Base-by-base conservation (phyloP, 495 filamentous ascomycete genomes). In the Copromyces sp. region DNA sequence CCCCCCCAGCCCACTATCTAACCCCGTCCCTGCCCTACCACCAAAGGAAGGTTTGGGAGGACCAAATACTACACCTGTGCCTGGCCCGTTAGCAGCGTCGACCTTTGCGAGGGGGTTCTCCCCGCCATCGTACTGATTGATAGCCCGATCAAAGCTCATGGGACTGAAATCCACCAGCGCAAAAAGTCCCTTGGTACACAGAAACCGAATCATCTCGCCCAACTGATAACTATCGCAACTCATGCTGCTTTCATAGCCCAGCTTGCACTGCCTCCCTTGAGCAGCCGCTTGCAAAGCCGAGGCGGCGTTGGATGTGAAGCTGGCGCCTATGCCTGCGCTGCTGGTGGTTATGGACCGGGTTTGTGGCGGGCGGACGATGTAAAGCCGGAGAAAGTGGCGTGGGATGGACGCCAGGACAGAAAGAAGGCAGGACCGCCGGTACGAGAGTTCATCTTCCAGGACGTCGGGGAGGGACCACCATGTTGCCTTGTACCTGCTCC, bases 141-240 rank as follows among this genome's bases (percentile, higher is more conserved):
- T 68, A 3, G 73, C 35, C 24, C 53, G 24, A 47, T 82, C 77
- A 3, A 82, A 71, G 0, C 81, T 81, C 3, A 65, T 35, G 0
- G 83, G 73, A 1, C 79, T 79, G 69, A 84, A 84, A 75, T 85
- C 83, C 73, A 80, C 86, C 72, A 82, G 85, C 79, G 75, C 87
- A 24, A 81, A 80, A 75, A 83, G 86, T 80, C 75, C 83, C 80
- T 78, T 89, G 69, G 86, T 83, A 5, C 85, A 77, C 37, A 97
- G 90, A 79, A 96, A 97, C 45, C 92, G 91, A 73, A 92, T 81
- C 85, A 94, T 93, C 81, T 96, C 92, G 17, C 94, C 94, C 0
- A 96, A 85, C 76, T 97, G 93, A 79, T 93, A 97, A 6, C 90
- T 89, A 80, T 97, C 94, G 79, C 94, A 97, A 73, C 91, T 87